Percentiles rank a stretch among this genome's conserved stretches.
phyloP scores from a whole-genome alignment of 768 basidiomycete species.

The Trametes elegans region DNA sequence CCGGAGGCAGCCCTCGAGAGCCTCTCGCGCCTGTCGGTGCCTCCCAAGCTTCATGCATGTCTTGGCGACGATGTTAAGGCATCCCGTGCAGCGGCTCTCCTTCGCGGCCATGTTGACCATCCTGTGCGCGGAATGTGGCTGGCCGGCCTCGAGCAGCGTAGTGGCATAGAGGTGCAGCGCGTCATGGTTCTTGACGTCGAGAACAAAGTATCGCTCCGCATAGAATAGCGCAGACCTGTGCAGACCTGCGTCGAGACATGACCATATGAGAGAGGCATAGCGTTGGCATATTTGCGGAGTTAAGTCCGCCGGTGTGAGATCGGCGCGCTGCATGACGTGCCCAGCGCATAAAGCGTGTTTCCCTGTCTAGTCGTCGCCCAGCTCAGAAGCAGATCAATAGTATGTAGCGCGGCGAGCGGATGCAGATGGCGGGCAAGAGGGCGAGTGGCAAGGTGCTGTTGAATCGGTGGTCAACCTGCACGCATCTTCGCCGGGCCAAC shows the following conservation, averaged over 20 bases:
- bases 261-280: conserved; percentile 75
- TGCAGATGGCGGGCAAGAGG: conserved; percentile 4
- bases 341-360: conserved; percentile 15
- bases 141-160: conserved; percentile 64
- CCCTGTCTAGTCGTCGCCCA: neutral
- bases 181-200: conserved; percentile 72
- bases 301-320: conserved; percentile 41
- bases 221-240: conserved; percentile 82
- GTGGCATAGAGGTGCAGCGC: conserved; percentile 84
- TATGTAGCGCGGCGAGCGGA: neutral
- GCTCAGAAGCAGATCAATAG: neutral
- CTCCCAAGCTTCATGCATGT: conserved; percentile 73
- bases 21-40: conserved; percentile 74
- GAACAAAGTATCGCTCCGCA: conserved; percentile 78
- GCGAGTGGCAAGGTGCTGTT: conserved; percentile 7
- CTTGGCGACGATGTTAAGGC: conserved; percentile 75
- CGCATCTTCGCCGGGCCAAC: conserved; percentile 13
- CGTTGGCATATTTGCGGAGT: conserved; percentile 63
- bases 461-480: conserved; percentile 1
- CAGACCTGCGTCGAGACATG: conserved; percentile 79
- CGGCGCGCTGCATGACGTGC: conserved; percentile 55
- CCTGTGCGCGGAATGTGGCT: conserved; percentile 72
- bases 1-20: conserved; percentile 59
- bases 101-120: conserved; percentile 58
- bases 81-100: conserved; percentile 66